Evolutionary conservation across 2,329 filamentous ascomycete species (phyloP), one percentile per base, ranked within the genome.

Genomic region (Hypoxylon sp.): DNA sequence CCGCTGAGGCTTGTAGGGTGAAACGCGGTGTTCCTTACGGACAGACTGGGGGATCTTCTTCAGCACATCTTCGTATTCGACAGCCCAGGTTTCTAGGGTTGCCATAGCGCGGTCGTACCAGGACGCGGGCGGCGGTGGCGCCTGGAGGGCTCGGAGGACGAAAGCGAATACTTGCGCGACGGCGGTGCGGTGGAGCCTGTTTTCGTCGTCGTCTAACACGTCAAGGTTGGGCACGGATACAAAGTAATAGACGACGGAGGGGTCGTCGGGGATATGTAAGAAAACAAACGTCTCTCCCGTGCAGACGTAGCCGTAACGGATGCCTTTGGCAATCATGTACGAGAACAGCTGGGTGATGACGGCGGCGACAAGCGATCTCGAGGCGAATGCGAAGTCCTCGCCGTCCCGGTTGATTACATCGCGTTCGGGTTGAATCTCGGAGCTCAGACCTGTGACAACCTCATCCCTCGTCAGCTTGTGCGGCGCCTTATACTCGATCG

Each of bases 321-420:
- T 74, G 34, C 73, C 68, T 48, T 76, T 78, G 32, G 72, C 69
- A 3, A 79, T 65, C 71, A 79, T 79, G 49, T 78, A 78, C 6
- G 75, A 79, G 67, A 79, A 81, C 6, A 81, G 73, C 62, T 80
- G 73, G 2, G 75, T 79, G 6, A 81, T 59, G 20, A 78, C 75
- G 22, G 78, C 77, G 19, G 77, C 71, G 41, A 69, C 59, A 30
- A 80, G 76, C n/a, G 39, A 11, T 60, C 52, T 76, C 0, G 75
- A 68, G 7, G 62, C 50, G 19, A 78, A 78, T 10, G 17, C 47
- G 32, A 74, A 76, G 39, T 59, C 72, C 5, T 77, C 47, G 15
- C 72, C 72, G 4, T 76, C 67, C 56, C 75, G 44, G 61, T 78
- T 72, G 59, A 80, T 76, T 1, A 77, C 59, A 41, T 77, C 70